Conservation (phyloP, 1,139 yeast genomes). For the Diutina sp. region DNA sequence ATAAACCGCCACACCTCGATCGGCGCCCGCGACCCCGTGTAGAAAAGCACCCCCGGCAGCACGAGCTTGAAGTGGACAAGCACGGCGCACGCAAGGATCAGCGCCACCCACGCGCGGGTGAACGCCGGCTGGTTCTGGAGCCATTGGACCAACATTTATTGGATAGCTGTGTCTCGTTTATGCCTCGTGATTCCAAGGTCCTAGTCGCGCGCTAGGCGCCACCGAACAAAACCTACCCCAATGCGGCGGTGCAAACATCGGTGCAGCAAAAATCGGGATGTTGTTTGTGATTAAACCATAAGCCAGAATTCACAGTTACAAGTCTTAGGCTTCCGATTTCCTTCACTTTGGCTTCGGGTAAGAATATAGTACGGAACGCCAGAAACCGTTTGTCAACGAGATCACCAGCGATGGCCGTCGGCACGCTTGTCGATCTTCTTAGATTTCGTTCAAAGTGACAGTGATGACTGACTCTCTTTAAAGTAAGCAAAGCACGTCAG, state of each 20-base stretch:
- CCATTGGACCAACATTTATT: background rate
- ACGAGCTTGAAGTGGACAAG: background rate
- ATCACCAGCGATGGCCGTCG: conserved; percentile 91
- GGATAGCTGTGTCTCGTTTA: background rate
- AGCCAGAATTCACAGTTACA: conserved; percentile 99
- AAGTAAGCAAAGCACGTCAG: conserved; percentile 92
- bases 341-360: conserved; percentile 88
- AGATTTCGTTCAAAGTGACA: conserved; percentile 75
- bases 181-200: background rate
- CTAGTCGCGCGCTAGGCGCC: background rate
- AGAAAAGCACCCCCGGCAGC: background rate
- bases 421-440: conserved; percentile 70
- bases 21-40: background rate
- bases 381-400: conserved; percentile 93
- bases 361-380: conserved; percentile 89
- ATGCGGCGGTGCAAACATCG: no score
- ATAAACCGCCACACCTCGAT: background rate
- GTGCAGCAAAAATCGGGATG: no score
- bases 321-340: conserved; percentile 86
- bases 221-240: no score
- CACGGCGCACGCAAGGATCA: background rate
- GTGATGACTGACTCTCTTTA: conserved; percentile 92
- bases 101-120: background rate
- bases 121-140: background rate
- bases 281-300: conserved; percentile 63